Conservation (phyloP, 2,329 filamentous ascomycete genomes). For the Trichoderma afroharzianum region DNA sequence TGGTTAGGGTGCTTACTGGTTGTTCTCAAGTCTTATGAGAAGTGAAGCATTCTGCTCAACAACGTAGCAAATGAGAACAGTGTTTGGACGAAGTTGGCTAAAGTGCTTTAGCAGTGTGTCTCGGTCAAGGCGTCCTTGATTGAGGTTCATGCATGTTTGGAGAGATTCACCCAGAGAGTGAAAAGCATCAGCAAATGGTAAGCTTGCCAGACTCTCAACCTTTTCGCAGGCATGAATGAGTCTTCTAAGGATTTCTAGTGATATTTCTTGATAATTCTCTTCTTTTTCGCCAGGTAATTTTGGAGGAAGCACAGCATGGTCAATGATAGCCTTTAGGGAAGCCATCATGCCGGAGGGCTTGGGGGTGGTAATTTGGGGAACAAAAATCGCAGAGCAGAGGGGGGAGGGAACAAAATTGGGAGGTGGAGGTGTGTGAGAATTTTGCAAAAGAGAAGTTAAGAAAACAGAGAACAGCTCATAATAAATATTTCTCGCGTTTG, state of each 20-base stretch:
- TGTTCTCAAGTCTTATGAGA: constrained; percentile 23
- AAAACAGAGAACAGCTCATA: not conserved
- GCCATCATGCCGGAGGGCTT: constrained; percentile 12
- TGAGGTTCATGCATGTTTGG: not conserved
- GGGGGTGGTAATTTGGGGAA: not conserved
- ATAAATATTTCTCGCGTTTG: not conserved
- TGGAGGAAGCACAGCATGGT: constrained; percentile 26
- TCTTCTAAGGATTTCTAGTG: constrained; percentile 7
- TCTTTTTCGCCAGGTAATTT: constrained; percentile 21
- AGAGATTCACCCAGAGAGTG: not conserved
- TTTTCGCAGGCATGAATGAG: constrained; percentile 12
- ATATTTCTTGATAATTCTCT: constrained; percentile 5
- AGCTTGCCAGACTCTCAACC: not conserved
- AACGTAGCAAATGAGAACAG: constrained; percentile 21
- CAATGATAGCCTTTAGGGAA: constrained; percentile 19
- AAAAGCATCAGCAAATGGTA: not conserved
- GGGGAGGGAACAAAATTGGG: not conserved
- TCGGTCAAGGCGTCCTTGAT: not conserved
- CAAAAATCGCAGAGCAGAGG: not conserved
- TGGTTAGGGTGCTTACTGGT: constrained; percentile 18
- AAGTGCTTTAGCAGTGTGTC: not conserved
- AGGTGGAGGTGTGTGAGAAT: not conserved
- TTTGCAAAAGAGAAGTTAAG: not conserved
- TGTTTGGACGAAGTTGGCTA: not conserved
- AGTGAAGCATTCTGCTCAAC: constrained; percentile 32